A percentile compares a stretch with the other conserved stretches of the same genome.
phyloP scores from a whole-genome alignment of 805 yeast genomes.

The Metschnikowia shivogae region DNA sequence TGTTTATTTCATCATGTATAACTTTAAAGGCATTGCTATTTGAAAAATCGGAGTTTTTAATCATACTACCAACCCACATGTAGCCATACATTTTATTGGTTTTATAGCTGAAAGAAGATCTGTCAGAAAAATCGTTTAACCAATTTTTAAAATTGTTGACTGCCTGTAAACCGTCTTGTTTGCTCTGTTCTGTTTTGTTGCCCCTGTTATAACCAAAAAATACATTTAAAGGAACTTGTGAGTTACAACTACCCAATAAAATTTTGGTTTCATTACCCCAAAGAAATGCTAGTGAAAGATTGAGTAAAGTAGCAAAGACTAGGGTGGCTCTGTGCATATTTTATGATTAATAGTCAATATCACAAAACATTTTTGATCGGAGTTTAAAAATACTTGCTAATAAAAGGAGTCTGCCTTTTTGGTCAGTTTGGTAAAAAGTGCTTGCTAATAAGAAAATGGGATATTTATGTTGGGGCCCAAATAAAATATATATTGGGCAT shows the following conservation, averaged over 20 bases:
- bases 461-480: no score
- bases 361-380: no score
- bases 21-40: neutral
- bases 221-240: neutral
- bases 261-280: neutral
- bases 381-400: no score
- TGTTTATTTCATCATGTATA: neutral
- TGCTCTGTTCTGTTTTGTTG: neutral
- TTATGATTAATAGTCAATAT: neutral
- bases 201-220: neutral
- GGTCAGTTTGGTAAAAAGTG: no score
- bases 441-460: no score
- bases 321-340: neutral
- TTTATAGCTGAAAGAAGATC: neutral
- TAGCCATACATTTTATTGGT: neutral
- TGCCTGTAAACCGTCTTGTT: neutral
- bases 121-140: neutral
- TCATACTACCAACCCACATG: slow-evolving; percentile 1
- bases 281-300: neutral
- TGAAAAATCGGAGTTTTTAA: neutral
- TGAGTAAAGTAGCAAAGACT: neutral
- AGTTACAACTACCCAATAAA: neutral
- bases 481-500: no score
- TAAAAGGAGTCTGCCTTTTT: no score
- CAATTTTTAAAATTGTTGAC: neutral